Base-by-base conservation (phyloP, 148 eudicot species). In the Linanthus parryae region DNA sequence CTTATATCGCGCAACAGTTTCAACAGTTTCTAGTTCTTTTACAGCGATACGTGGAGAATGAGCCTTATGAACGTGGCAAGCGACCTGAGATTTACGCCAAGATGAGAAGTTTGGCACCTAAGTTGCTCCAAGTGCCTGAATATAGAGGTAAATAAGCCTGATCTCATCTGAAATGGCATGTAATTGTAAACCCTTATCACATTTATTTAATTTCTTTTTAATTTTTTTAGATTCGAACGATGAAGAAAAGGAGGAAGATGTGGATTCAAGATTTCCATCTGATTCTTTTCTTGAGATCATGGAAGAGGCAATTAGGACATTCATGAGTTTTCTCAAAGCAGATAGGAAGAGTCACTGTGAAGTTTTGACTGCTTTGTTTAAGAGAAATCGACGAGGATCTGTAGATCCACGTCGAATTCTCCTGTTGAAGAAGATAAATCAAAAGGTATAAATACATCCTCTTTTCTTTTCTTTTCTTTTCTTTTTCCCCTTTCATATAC, bases 51-150 rank as follows among this genome's bases (percentile, higher is more conserved):
- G 43, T 81, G 0, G 98, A 91, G 71, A 83, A 68, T 19, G 98
- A 91, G 68, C 98, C 98, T 5, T 91, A 76, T 65, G 90, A 91
- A 53, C 73, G 68, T 38, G 98, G 96, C 0, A 63, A 73, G 28
- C 64, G 98, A 33, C 98, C 95, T 8, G 87, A 86, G 27, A 62
- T 91, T 62, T 91, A 81, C 44, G 87, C 95, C 8, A 69, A 78
- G 29, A 91, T 79, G 70, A 74, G 95, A 65, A 58, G 78, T 26
- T 42, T 57, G 34, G 78, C 90, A 1, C 90, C 98, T 5, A 91
- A 84, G 53, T 64, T 91, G 67, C 98, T 91, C 58, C 98, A 76
- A 55, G 95, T 91, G 3, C 98, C 98, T 1, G 95, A 91, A 63
- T 91, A 91, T 58, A 76, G 85, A 66, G 98, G 97, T 90, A n/a